A percentile compares a stretch with the other conserved stretches of the same genome.
Conservation (phyloP, 345 rosid genomes). For the Pugionium cornutum region DNA sequence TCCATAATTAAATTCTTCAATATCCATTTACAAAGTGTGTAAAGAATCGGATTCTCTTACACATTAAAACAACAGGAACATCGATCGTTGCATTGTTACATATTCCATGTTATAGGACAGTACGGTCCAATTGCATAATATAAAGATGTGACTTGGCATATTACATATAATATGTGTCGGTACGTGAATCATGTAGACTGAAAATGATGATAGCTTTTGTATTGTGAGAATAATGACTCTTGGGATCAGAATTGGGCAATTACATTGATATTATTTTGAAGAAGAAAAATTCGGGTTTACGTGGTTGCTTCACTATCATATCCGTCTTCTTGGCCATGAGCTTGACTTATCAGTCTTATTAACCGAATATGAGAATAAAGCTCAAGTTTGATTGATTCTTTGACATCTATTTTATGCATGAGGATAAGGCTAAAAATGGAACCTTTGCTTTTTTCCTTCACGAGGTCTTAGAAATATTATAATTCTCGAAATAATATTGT, state of each 20-base stretch:
- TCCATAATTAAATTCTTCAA: too few relatives aligned
- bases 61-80: slow-evolving; percentile 7
- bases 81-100: slow-evolving; percentile 11
- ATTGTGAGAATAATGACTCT: slow-evolving; percentile 31
- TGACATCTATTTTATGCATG: slow-evolving; percentile 36
- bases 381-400: slow-evolving; percentile 23
- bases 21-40: neutral
- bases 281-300: slow-evolving; percentile 2
- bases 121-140: slow-evolving; percentile 29
- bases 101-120: slow-evolving; percentile 35
- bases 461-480: slow-evolving; percentile 24
- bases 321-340: slow-evolving; percentile 26
- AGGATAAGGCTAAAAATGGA: slow-evolving; percentile 25
- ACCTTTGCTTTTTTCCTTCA: slow-evolving; percentile 20
- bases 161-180: slow-evolving; percentile 29
- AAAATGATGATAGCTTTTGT: slow-evolving; percentile 29
- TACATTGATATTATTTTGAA: neutral
- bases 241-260: slow-evolving; percentile 28
- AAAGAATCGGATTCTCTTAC: neutral
- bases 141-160: slow-evolving; percentile 20
- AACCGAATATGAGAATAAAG: slow-evolving; percentile 21
- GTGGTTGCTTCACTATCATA: slow-evolving; percentile 20
- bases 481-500: neutral
- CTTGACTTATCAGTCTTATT: slow-evolving; percentile 27
- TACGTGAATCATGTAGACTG: slow-evolving; percentile 20